These are phyloP conservation scores for Fraxinus quadrangulata DNA, from an alignment of 257 asterid genomes.

Conservation along the genomic window DNA sequence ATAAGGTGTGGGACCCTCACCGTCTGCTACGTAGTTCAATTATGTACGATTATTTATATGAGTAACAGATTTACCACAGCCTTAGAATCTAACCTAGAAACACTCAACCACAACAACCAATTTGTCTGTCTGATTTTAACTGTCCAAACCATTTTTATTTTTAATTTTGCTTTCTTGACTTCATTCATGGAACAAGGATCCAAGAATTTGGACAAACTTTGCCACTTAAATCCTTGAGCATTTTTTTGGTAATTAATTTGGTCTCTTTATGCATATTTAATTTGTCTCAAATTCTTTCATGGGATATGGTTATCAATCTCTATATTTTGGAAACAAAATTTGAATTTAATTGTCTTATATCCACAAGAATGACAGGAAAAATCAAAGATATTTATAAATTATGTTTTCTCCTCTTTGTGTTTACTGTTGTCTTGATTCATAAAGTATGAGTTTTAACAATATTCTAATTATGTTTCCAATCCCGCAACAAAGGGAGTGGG, in stretches of 20 bases:
- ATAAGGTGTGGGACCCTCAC: too few species aligned
- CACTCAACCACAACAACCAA: conserved; percentile 22
- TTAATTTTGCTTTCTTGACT: conserved; percentile 12
- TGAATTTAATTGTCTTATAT: too few species aligned
- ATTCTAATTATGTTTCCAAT: too few species aligned
- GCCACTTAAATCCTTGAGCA: conserved; percentile 13
- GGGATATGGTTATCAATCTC: too few species aligned
- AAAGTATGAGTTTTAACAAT: too few species aligned
- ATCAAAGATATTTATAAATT: too few species aligned
- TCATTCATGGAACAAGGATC: conserved; percentile 24
- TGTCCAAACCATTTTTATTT: background rate
- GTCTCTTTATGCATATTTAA: background rate
- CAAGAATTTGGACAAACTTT: conserved; percentile 11
- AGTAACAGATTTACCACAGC: conserved; percentile 31
- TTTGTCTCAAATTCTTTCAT: background rate
- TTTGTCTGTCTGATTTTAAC: background rate
- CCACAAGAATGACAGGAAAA: too few species aligned
- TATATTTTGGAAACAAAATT: too few species aligned
- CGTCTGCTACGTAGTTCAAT: too few species aligned
- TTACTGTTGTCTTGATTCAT: too few species aligned
- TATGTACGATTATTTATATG: background rate
- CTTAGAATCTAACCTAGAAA: conserved; percentile 37
- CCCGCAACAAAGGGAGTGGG: too few species aligned
- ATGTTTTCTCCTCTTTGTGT: too few species aligned
- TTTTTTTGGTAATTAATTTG: conserved; percentile 34